These are phyloP conservation scores for Closterium sp. DNA, from an alignment of 139 green algal genomes.

Conservation along the genomic window DNA sequence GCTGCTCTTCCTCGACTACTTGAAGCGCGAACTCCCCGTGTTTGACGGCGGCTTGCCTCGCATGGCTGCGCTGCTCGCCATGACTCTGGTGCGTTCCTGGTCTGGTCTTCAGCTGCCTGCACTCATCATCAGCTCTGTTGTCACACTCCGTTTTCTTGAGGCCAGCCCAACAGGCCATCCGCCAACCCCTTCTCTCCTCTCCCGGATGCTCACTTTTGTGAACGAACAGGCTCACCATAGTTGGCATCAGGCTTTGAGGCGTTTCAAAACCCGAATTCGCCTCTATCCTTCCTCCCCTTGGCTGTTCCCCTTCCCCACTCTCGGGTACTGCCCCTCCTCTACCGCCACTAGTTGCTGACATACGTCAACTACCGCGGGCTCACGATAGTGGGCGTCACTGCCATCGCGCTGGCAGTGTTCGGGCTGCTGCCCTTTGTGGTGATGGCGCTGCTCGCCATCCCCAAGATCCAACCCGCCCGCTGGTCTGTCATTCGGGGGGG, in stretches of 20 bases:
- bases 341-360: constrained; percentile 41
- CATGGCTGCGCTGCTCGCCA: constrained; percentile 15
- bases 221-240: too few relatives aligned
- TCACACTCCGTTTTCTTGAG: too few relatives aligned
- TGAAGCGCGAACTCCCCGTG: constrained; percentile 57
- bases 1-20: constrained; percentile 84
- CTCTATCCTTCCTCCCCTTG: too few relatives aligned
- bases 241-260: too few relatives aligned
- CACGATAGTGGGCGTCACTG: constrained; percentile 78
- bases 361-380: constrained; percentile 93
- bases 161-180: too few relatives aligned
- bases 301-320: too few relatives aligned
- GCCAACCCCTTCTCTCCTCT: too few relatives aligned
- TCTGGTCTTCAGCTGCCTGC: too few relatives aligned
- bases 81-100: constrained; percentile 22
- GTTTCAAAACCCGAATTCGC: too few relatives aligned
- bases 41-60: constrained; percentile 11
- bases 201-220: too few relatives aligned
- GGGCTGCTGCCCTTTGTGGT: constrained; percentile 85
- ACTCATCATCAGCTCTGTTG: too few relatives aligned
- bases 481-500: constrained; percentile 4
- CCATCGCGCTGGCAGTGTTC: constrained; percentile 71
- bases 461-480: constrained; percentile 32
- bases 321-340: too few relatives aligned
- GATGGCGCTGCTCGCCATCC: constrained; percentile 57